Base-by-base conservation (phyloP, 306 rosid species). In the Ammopiptanthus mongolicus region DNA sequence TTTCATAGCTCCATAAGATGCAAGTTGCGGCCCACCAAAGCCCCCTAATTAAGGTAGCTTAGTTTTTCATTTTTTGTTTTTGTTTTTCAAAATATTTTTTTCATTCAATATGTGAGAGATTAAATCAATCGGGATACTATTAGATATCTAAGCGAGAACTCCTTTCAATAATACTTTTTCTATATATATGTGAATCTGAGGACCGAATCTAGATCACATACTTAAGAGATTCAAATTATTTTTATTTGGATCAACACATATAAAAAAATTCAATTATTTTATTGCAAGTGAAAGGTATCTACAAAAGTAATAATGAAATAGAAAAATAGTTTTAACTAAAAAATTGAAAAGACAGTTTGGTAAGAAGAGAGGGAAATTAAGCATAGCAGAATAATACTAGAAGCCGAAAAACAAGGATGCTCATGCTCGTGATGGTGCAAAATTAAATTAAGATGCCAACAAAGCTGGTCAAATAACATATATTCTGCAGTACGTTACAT, bases 11-110 rank as follows among this genome's bases (percentile, higher is more conserved):
- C 19, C 73, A 41, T 41, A 12, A 41, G 47, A 55, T 55, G 60
- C 60, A 39, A 70, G 82, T 63, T 81, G 82, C 71, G 64, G 76
- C 77, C 82, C 75, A 77, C 79, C 75, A 81, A 57, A 42, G 10
- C 21, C 52, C 25, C 15, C 41, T 18, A 74, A 37, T 37, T 7
- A 37, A 74, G 77, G 71, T 68, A 36, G 59, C 9, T 7, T 39
- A 25, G 33, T n/a, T n/a, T n/a, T n/a, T n/a, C n/a, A n/a, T n/a
- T n/a, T n/a, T n/a, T n/a, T n/a, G n/a, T n/a, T n/a, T n/a, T n/a
- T n/a, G n/a, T n/a, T n/a, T n/a, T n/a, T n/a, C n/a, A n/a, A n/a
- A n/a, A n/a, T n/a, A n/a, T n/a, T n/a, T n/a, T n/a, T n/a, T n/a
- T n/a, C n/a, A n/a, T n/a, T n/a, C n/a, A n/a, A n/a, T n/a, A n/a